Evolutionary conservation across 208 protist species (phyloP), one percentile per base, ranked within the genome.

Genomic region (Porcisia hertigi): DNA sequence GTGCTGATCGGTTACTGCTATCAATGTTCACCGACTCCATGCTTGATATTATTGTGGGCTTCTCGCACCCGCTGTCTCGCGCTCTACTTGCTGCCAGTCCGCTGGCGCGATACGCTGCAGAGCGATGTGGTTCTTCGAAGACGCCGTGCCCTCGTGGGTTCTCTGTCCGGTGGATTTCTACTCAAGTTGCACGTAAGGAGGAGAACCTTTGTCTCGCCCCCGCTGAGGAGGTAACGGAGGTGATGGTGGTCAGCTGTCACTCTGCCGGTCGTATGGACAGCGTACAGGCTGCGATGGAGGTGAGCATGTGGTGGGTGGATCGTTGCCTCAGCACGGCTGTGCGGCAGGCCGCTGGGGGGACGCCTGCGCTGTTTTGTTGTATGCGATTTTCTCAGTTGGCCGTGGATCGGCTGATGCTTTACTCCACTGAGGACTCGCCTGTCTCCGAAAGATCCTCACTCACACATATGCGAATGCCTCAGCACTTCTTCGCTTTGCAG

Each of bases 271-370:
- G 36, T 0, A 23, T 12, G 16, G 59, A 55, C 57, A 60, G 36
- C 18, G 73, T 16, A 0, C 41, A 57, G 9, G 47, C 53, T 8
- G 73, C 67, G 3, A 64, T 75, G n/a, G 60, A 73, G 55, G 67
- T 57, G 16, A 39, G 43, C 43, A 78, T 82, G 78, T 82, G 78
- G 78, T 82, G 78, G 78, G 73, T 82, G 0, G 78, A 82, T 23
- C 78, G 78, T 18, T 72, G 64, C 34, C 30, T 78, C 47, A 39
- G 45, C 30, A 20, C 3, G 14, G 45, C 14, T 16, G 65, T 20
- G 25, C 25, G 54, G 11, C 23, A 58, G 14, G 71, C 54, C 1
- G 41, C 16, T n/a, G 59, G 8, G 47, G 36, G n/a, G 39, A 43
- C 71, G 9, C 25, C 71, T 9, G 36, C 25, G 2, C 63, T 75